These are phyloP conservation scores for Epichloe elymi DNA, from an alignment of 2,329 filamentous ascomycete genomes.

Conservation along the genomic window DNA sequence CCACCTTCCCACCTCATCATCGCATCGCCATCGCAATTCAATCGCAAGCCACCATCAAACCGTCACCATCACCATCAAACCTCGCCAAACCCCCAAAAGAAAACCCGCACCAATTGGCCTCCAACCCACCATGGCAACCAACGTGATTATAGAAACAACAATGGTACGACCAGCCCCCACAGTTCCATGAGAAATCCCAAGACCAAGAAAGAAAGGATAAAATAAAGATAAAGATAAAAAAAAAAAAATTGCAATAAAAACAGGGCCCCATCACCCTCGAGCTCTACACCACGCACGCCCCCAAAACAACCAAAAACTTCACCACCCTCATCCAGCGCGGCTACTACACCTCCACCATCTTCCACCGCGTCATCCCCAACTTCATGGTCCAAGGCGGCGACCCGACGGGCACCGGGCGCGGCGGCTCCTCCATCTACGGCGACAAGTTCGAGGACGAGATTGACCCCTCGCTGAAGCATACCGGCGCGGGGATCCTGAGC, in stretches of 20 bases:
- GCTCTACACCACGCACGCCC: constrained; percentile 81
- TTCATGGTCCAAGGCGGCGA: constrained; percentile 98
- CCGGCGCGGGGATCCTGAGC: constrained; percentile 80
- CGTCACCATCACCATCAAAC: not conserved
- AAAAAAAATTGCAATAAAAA: not conserved
- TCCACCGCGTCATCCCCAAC: constrained; percentile 89
- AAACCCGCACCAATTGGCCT: not conserved
- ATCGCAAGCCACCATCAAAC: not conserved
- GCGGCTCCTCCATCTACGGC: constrained; percentile 81
- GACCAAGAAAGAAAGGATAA: too few species aligned
- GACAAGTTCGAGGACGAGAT: constrained; percentile 95
- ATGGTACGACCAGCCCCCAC: constrained; percentile 45
- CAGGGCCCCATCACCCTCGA: constrained; percentile 78
- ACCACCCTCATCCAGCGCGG: constrained; percentile 61
- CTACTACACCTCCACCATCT: constrained; percentile 77
- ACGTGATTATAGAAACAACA: constrained; percentile 70
- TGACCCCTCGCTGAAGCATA: constrained; percentile 64
- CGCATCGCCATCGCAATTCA: not conserved
- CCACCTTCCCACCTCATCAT: too few species aligned
- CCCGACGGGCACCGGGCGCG: constrained; percentile 83
- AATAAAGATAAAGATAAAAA: too few species aligned
- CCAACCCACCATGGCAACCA: constrained; percentile 51
- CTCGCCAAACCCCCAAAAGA: not conserved
- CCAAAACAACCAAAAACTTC: constrained; percentile 85
- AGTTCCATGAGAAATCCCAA: too few species aligned